Conservation (phyloP, 129 eudicot genomes). For the Chrysanthemum lavandulifolium region DNA sequence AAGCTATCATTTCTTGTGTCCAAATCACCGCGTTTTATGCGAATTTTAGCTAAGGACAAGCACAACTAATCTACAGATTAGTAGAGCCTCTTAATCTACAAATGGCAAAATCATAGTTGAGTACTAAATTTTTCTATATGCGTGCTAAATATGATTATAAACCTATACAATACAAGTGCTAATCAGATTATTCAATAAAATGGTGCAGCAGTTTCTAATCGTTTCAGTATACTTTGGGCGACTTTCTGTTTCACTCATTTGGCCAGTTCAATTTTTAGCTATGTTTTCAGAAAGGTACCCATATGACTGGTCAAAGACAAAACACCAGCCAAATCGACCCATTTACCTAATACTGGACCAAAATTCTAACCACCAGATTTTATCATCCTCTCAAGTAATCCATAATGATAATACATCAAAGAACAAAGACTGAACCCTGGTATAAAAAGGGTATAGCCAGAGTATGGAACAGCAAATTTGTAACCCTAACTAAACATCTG, state of each 20-base stretch:
- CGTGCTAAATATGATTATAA: neutral
- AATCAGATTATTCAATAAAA: too few relatives aligned
- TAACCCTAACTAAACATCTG: constrained; percentile 18
- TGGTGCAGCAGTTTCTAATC: neutral
- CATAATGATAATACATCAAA: constrained; percentile 13
- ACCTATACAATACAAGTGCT: too few relatives aligned
- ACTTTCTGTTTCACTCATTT: neutral
- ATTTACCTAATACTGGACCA: neutral
- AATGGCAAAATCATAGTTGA: constrained; percentile 3
- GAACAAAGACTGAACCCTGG: neutral
- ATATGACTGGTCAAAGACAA: neutral
- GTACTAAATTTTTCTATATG: neutral
- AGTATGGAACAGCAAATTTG: too few relatives aligned
- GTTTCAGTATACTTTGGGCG: constrained; percentile 2
- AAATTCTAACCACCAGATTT: neutral
- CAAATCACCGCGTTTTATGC: neutral
- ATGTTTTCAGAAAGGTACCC: neutral
- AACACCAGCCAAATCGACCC: neutral
- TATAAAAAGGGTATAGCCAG: neutral
- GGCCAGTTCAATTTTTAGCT: neutral
- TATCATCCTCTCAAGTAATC: constrained; percentile 5
- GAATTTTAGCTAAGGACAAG: neutral
- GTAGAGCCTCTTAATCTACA: neutral
- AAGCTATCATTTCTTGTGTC: constrained; percentile 5
- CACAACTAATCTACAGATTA: neutral